Evolutionary conservation across 164 flowering plant species (phyloP).

Genomic region (Sextonia rubra): DNA sequence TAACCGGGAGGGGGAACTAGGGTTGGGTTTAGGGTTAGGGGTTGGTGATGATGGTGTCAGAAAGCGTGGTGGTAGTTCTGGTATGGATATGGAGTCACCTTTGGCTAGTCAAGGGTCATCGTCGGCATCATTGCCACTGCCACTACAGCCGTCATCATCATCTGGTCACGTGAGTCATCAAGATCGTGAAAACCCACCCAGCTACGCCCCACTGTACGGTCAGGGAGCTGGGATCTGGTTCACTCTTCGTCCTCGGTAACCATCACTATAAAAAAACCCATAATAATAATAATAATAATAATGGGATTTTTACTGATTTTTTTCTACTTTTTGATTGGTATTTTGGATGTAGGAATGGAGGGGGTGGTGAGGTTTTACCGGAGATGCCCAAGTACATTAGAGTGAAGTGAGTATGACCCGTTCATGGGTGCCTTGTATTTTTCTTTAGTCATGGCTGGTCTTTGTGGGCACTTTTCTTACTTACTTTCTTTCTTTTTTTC

Average conservation of each 20-base stretch:
- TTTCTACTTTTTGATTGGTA: too few relatives aligned
- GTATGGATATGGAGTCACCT: background rate
- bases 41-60: slow-evolving; percentile 11
- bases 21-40: slow-evolving; percentile 22
- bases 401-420: slow-evolving; percentile 30
- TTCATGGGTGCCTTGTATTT: background rate
- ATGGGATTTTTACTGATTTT: background rate
- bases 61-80: slow-evolving; percentile 3
- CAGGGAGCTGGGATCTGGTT: slow-evolving; percentile 31
- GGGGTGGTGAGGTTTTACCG: slow-evolving; percentile 21
- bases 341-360: slow-evolving; percentile 12
- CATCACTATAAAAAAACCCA: too few relatives aligned
- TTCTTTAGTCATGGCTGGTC: too few relatives aligned
- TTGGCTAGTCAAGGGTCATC: background rate
- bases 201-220: slow-evolving; percentile 6
- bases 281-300: too few relatives aligned
- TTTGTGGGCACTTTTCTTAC: background rate
- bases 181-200: background rate
- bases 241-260: slow-evolving; percentile 26
- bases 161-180: slow-evolving; percentile 11
- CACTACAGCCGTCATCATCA: slow-evolving; percentile 10
- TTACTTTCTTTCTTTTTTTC: background rate
- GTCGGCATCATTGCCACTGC: background rate
- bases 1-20: background rate
- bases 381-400: slow-evolving; percentile 38